A percentile compares a stretch with the other conserved stretches of the same genome.
Conservation (phyloP, 192 early-diverging fungal species). For the Dissophora ornata region DNA sequence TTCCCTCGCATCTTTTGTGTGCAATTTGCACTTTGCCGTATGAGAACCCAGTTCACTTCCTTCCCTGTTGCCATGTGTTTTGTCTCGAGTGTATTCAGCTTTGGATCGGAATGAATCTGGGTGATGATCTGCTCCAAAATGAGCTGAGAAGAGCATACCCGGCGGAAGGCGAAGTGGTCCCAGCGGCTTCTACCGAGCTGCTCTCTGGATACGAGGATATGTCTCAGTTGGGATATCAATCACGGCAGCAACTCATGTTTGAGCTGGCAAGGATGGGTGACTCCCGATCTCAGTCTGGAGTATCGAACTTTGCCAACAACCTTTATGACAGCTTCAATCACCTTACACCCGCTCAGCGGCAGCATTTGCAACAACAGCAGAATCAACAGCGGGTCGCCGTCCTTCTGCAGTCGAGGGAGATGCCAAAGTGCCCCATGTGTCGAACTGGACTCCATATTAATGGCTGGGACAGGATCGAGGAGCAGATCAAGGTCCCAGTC, state of each 20-base stretch:
- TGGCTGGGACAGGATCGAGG: constrained; percentile 50
- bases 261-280: constrained; percentile 48
- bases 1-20: constrained; percentile 42
- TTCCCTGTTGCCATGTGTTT: constrained; percentile 54
- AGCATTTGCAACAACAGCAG: constrained; percentile 35
- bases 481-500: constrained; percentile 42
- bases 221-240: constrained; percentile 8
- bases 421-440: constrained; percentile 53
- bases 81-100: constrained; percentile 52
- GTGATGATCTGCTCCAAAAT: constrained; percentile 44
- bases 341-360: constrained; percentile 20
- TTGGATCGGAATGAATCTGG: constrained; percentile 52
- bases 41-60: constrained; percentile 52
- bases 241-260: constrained; percentile 37
- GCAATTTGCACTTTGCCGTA: constrained; percentile 49
- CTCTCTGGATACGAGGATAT: background rate
- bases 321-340: constrained; percentile 26
- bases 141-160: constrained; percentile 46
- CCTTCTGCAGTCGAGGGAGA: constrained; percentile 33
- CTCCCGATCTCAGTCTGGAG: constrained; percentile 9
- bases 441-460: constrained; percentile 44
- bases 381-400: constrained; percentile 36
- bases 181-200: background rate
- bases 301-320: background rate
- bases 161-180: constrained; percentile 20